Evolutionary conservation across 164 flowering plant genomes (phyloP).

Genomic region (Vitis rupestris): DNA sequence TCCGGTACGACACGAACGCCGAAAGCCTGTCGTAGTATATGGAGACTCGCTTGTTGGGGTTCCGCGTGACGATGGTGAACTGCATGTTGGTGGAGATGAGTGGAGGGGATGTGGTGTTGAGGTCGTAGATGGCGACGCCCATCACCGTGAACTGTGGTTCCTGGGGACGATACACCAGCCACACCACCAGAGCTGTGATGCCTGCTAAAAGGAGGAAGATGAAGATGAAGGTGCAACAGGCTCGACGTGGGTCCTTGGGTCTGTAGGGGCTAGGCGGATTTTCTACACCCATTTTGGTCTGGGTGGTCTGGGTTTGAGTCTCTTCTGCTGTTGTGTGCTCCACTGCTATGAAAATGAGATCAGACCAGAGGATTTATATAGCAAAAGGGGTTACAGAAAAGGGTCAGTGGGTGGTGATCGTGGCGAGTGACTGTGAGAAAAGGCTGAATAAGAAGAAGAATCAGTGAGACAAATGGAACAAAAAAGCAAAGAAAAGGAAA

Average conservation of each 20-base stretch:
- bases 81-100: conserved; percentile 63
- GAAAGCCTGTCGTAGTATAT: conserved; percentile 58
- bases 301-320: conserved; percentile 5
- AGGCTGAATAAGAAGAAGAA: not conserved
- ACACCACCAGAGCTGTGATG: conserved; percentile 48
- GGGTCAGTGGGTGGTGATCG: too few species aligned
- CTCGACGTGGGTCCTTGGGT: conserved; percentile 15
- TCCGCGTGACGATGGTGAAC: conserved; percentile 64
- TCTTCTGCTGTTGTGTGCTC: not conserved
- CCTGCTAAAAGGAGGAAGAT: conserved; percentile 59
- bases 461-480: conserved; percentile 10
- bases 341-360: not conserved
- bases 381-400: not conserved
- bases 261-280: not conserved
- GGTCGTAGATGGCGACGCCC: conserved; percentile 55
- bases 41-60: conserved; percentile 67
- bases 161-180: conserved; percentile 74
- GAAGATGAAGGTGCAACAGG: conserved; percentile 22
- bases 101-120: conserved; percentile 54
- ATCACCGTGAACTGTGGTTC: conserved; percentile 64
- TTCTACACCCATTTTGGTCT: conserved; percentile 6
- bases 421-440: not conserved
- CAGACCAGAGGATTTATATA: not conserved
- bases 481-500: not conserved
- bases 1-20: conserved; percentile 48